Base-by-base conservation (phyloP, 2,329 filamentous ascomycete genomes). In the Beauveria varroae region DNA sequence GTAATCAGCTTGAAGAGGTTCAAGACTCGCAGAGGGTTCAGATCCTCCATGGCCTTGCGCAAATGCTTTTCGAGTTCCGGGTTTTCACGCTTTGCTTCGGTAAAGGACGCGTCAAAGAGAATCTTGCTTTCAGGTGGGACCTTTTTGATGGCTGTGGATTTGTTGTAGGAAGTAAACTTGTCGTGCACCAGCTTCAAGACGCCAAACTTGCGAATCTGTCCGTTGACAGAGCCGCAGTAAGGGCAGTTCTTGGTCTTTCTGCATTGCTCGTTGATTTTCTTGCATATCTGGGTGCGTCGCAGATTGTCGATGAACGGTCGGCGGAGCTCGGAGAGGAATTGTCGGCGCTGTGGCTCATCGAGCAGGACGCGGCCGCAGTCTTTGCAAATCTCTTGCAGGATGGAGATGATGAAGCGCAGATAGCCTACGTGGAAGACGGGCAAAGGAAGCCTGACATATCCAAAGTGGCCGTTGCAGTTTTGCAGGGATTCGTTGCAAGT, bases 391-490 rank as follows among this genome's bases (percentile, higher is more conserved):
- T 95, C 89, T 72, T 98, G 93, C 26, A 99, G 81, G 61, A 96
- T 93, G 50, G 87, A 88, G 71, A 96, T 93, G 65, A 95, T 91
- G 72, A 96, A 92, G 72, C 92, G 95, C 68, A 99, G 84, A 72
- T 97, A 99, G 43, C 95, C 95, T 66, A 98, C 92, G 72, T 99
- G 95, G 71, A 98, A 98, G 49, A 89, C 91, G 4, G 95, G 95
- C 57, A 99, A 80, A 1, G 93, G 91, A 16, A 99, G 84, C 69
- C 90, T 87, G 68, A 99, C 89, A 75, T 97, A 89, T 52, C 95
- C 95, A 70, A 98, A 99, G 74, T 99, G 95, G 14, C 95, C 95
- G 67, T 91, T 95, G 74, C 95, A 99, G 66, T 88, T 86, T 68
- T 91, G 85, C 34, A 98, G 79, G 18, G 86, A 83, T 70, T 93